A percentile compares a stretch with the other conserved stretches of the same genome.
Conservation (phyloP, 2,329 filamentous ascomycete genomes). For the Xylariaceae sp. region DNA sequence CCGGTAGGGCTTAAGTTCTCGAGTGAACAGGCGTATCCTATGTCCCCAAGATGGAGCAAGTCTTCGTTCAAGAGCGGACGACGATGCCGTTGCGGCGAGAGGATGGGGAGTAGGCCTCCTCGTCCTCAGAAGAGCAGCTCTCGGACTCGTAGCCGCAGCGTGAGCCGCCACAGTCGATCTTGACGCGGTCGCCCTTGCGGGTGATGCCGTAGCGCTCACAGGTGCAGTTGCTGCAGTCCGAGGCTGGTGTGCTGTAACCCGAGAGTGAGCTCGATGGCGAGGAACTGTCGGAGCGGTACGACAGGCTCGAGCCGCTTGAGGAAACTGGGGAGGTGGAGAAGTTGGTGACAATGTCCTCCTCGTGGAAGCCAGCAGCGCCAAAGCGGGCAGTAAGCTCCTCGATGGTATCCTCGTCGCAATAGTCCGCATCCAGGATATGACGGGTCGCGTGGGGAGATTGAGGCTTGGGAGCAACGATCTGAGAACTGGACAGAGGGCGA, state of each 20-base stretch:
- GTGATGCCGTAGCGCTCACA: conserved; percentile 98
- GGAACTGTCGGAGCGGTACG: conserved; percentile 67
- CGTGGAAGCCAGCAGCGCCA: conserved; percentile 54
- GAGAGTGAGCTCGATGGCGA: conserved; percentile 69
- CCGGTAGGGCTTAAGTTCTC: conserved; percentile 9
- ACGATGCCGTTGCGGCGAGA: conserved; percentile 63
- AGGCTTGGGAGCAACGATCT: conserved; percentile 89
- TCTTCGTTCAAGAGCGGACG: conserved; percentile 37
- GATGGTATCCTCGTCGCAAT: conserved; percentile 65
- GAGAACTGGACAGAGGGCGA: conserved; percentile 79
- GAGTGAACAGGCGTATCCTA: conserved; percentile 9
- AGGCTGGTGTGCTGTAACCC: conserved; percentile 74
- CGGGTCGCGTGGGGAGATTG: conserved; percentile 82
- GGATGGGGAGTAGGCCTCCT: conserved; percentile 52
- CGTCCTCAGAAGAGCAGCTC: conserved; percentile 65
- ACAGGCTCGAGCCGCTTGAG: conserved; percentile 65
- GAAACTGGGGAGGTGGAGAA: conserved; percentile 58
- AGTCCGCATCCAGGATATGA: conserved; percentile 79
- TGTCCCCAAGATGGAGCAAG: conserved; percentile 9
- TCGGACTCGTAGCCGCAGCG: conserved; percentile 77
- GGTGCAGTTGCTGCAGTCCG: conserved; percentile 75
- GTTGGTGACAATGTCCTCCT: conserved; percentile 52
- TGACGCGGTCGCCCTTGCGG: conserved; percentile 85
- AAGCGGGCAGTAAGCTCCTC: conserved; percentile 79
- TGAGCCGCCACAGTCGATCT: conserved; percentile 88